Evolutionary conservation across 208 protist species (phyloP).

Genomic region (Trichomonas vaginalis): DNA sequence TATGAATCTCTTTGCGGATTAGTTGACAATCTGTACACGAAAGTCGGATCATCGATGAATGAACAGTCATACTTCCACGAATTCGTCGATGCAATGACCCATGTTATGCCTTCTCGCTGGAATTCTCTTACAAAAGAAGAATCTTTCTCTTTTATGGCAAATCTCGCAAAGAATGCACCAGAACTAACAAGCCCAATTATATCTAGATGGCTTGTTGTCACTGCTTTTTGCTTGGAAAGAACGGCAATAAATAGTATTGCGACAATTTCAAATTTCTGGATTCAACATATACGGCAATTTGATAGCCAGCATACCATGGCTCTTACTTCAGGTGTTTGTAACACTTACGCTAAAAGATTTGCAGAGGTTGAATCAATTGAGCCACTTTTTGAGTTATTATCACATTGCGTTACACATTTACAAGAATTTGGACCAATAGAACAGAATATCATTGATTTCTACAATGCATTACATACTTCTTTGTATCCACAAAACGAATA

Average conservation of each 20-base stretch:
- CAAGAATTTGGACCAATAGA: not conserved
- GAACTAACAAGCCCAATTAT: not conserved
- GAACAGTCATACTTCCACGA: not conserved
- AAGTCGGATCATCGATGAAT: not conserved
- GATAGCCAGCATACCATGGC: not conserved
- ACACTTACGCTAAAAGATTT: not conserved
- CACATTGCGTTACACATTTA: not conserved
- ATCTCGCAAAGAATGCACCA: not conserved
- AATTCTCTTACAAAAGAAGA: not conserved
- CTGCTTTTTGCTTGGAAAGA: not conserved
- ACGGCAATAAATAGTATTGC: not conserved
- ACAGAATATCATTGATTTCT: not conserved
- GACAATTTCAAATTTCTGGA: not conserved
- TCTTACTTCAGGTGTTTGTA: not conserved
- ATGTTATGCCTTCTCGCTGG: not conserved
- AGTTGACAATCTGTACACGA: not conserved
- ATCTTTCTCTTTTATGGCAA: not conserved
- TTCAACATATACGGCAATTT: not conserved
- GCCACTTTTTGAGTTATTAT: not conserved
- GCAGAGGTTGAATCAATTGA: not conserved
- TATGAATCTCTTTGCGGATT: not conserved
- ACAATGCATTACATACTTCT: not conserved
- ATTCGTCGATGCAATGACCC: not conserved
- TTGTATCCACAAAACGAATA: too few relatives aligned
- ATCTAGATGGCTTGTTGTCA: not conserved